Conservation (phyloP, 139 green algal species). For the Chara braunii region DNA sequence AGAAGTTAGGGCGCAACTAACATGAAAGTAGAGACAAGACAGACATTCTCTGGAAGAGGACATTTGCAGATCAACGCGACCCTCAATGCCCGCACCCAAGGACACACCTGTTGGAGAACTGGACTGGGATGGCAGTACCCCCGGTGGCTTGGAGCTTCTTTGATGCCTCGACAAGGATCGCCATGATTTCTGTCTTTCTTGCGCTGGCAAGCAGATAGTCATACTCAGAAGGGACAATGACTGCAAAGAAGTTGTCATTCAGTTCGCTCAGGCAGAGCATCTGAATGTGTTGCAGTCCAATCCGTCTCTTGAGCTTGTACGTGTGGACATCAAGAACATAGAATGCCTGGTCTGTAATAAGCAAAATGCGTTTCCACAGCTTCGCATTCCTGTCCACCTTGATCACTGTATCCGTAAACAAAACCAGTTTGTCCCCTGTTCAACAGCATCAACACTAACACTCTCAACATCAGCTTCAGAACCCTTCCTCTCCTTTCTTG, state of each 20-base stretch:
- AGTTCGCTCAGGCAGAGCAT: slow-evolving; percentile 13
- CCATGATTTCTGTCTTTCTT: slow-evolving; percentile 32
- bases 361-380: slow-evolving; percentile 11
- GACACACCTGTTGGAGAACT: slow-evolving; percentile 25
- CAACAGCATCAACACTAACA: too few relatives aligned
- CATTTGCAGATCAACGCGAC: too few relatives aligned
- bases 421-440: slow-evolving; percentile 21
- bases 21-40: too few relatives aligned
- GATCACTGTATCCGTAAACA: slow-evolving; percentile 21
- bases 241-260: slow-evolving; percentile 21
- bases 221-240: slow-evolving; percentile 24
- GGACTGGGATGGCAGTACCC: background rate
- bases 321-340: slow-evolving; percentile 19
- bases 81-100: too few relatives aligned
- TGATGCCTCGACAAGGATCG: slow-evolving; percentile 17
- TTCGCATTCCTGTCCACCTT: slow-evolving; percentile 23
- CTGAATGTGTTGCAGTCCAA: slow-evolving; percentile 1
- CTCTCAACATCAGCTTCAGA: too few relatives aligned
- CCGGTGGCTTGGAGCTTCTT: slow-evolving; percentile 3
- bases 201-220: slow-evolving; percentile 26
- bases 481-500: too few relatives aligned
- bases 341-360: slow-evolving; percentile 17
- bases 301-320: slow-evolving; percentile 20
- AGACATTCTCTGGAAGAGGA: too few relatives aligned
- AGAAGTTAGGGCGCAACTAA: too few relatives aligned